These are phyloP conservation scores for Clonostachys rhizophaga DNA, from an alignment of 2,329 filamentous ascomycete species.

Conservation along the genomic window DNA sequence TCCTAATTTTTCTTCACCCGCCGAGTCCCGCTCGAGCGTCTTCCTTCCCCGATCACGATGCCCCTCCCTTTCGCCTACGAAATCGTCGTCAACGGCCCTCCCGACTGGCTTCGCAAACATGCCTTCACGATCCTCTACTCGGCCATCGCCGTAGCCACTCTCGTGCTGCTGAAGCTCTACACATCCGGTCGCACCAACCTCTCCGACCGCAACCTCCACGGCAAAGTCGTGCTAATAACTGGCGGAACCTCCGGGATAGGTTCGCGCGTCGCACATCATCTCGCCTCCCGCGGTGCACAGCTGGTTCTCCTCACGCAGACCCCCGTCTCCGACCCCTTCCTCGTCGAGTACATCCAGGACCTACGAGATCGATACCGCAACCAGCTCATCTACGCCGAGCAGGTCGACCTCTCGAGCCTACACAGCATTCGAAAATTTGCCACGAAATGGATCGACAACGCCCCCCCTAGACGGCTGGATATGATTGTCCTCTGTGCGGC, in stretches of 20 bases:
- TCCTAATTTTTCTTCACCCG: too few relatives aligned
- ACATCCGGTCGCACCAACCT: constrained; percentile 70
- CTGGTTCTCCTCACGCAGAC: constrained; percentile 84
- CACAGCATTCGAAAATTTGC: constrained; percentile 90
- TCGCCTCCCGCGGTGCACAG: constrained; percentile 83
- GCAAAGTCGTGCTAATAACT: constrained; percentile 89
- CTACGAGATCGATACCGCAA: constrained; percentile 73
- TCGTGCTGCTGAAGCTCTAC: constrained; percentile 63
- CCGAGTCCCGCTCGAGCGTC: background rate
- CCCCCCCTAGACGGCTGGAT: constrained; percentile 81
- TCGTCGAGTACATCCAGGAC: constrained; percentile 90
- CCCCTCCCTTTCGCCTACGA: constrained; percentile 46
- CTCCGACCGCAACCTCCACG: constrained; percentile 82
- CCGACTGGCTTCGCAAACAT: constrained; percentile 40
- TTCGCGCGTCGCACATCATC: constrained; percentile 65
- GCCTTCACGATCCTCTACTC: constrained; percentile 35
- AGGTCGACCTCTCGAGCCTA: constrained; percentile 85
- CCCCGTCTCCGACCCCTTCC: constrained; percentile 76
- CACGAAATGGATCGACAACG: constrained; percentile 97
- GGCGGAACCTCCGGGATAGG: constrained; percentile 94
- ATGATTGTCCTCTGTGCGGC: constrained; percentile 87
- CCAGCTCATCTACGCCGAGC: constrained; percentile 88
- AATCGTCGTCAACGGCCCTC: constrained; percentile 41
- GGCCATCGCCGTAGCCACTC: constrained; percentile 23
- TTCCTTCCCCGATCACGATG: constrained; percentile 28